Base-by-base conservation (phyloP, 2,329 filamentous ascomycete genomes). In the Metarhizium guizhouense region DNA sequence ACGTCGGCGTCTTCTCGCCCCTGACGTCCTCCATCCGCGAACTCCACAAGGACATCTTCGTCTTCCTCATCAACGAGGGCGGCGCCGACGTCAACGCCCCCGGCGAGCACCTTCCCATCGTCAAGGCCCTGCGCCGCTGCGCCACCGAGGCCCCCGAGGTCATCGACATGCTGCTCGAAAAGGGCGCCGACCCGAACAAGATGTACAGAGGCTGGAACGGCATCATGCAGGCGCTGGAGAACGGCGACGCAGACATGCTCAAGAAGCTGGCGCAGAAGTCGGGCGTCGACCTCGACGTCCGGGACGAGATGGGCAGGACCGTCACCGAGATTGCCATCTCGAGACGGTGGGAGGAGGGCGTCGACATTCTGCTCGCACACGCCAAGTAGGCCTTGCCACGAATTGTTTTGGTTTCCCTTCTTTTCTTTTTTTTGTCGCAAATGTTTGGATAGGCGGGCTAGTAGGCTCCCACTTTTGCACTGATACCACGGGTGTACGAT, bases 1-100 rank as follows among this genome's bases (percentile, higher is more conserved):
- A 86, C 64, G 85, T 84, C 20, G 86, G 86, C 54, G 85, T 88
- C 51, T 89, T 88, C 72, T 86, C 83, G 0, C 82, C 84, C 0
- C 75, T 88, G 4, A 88, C 84, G 0, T 85, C 83, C 0, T 83
- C 83, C 8, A 81, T 87, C 55, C 82, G 84, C 13, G 85, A 88
- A 67, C 73, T 81, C 30, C 76, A 77, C 61, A 80, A 77, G 48
- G 77, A 80, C 0, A 86, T 87, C 55, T 82, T 86, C 45, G 67
- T 67, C 4, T 87, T 76, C 70, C 76, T 88, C 10, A 73, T 88
- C 56, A 76, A 81, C 51, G 78, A 84, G 58, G 83, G 78, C 1
- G 78, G 77, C 8, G 85, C 84, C 0, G 82, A 87, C 62, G 77
- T 83, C 48, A 87, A 87, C 64, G 74, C 81, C 0, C 84, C 85